Base-by-base conservation (phyloP, 768 basidiomycete species). In the Macrocybe gigantea region DNA sequence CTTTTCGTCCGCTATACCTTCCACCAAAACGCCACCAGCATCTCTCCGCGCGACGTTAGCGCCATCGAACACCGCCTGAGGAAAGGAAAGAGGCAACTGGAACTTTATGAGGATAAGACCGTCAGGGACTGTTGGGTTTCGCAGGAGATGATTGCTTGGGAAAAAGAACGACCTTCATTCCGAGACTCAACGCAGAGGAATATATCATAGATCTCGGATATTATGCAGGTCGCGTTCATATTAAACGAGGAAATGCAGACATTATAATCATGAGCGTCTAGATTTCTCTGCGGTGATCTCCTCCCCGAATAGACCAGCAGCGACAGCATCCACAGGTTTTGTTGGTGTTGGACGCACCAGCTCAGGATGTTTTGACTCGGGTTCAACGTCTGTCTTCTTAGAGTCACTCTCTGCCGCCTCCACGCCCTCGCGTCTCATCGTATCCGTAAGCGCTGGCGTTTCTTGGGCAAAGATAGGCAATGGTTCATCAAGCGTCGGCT, bases 81-180 rank as follows among this genome's bases (percentile, higher is more conserved):
- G 40, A 79, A 78, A 46, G 85, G 85, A 2, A 64, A 56, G 42
- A 71, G 81, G 51, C 85, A 88, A 54, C 56, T 91, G 35, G 85
- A 88, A 56, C 71, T 74, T 63, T 88, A 81, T 54, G 84, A 88
- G 64, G 77, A 75, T 46, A 58, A 70, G 5, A 74, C 74, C 3
- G 85, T 91, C 46, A 84, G 71, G 54, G 83, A 91, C 58, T 88
- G 85, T 57, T 83, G 78, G 69, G 78, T 91, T 30, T 88, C 85
- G 9, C 69, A 71, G 44, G 78, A 78, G 38, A 91, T 90, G 87
- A 55, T 68, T 38, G 67, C 73, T 42, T 91, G 89, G 90, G 74
- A 22, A 22, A 22, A 22, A 4, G 22, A 22, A 22, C 22, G 22
- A 22, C 22, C 2, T 22, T 22, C 22, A 22, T 22, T 22, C 22